Evolutionary conservation across 2,329 filamentous ascomycete genomes (phyloP).

Genomic region (Sarocladiaceae sp.): DNA sequence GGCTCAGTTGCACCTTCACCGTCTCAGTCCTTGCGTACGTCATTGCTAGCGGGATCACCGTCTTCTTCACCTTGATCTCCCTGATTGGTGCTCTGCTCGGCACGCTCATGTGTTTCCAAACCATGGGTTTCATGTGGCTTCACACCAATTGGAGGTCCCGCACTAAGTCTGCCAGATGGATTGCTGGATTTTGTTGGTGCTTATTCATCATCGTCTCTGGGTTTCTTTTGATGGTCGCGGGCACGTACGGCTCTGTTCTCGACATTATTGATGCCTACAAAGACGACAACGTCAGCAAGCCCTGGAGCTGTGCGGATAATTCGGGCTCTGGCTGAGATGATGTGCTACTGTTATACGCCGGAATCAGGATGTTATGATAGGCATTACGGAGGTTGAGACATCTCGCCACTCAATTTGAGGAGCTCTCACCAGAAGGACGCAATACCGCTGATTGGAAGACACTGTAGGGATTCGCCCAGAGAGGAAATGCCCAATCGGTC

Average conservation of each 20-base stretch:
- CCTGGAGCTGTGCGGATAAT: not conserved
- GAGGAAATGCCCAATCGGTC: no score
- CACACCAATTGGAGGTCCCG: slow-evolving; percentile 33
- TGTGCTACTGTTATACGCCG: no score
- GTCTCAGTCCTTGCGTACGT: slow-evolving; percentile 21
- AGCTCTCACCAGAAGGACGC: no score
- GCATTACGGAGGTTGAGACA: no score
- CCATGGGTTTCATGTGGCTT: slow-evolving; percentile 33
- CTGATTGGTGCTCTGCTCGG: slow-evolving; percentile 21
- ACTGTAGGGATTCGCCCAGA: no score
- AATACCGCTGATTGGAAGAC: no score
- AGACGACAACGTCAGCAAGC: not conserved
- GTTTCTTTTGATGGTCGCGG: not conserved
- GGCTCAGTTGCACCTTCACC: slow-evolving; percentile 22
- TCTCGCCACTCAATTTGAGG: no score
- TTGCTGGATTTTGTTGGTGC: not conserved
- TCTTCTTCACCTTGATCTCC: slow-evolving; percentile 22
- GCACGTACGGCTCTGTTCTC: not conserved
- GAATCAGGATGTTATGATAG: no score
- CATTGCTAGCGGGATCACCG: slow-evolving; percentile 21
- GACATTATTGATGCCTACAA: slow-evolving; percentile 2
- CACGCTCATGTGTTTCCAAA: slow-evolving; percentile 20
- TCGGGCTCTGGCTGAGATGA: no score
- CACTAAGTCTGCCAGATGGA: no score
- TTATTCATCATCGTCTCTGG: not conserved